Base-by-base conservation (phyloP, 129 eudicot species). In the Mikania micrantha region DNA sequence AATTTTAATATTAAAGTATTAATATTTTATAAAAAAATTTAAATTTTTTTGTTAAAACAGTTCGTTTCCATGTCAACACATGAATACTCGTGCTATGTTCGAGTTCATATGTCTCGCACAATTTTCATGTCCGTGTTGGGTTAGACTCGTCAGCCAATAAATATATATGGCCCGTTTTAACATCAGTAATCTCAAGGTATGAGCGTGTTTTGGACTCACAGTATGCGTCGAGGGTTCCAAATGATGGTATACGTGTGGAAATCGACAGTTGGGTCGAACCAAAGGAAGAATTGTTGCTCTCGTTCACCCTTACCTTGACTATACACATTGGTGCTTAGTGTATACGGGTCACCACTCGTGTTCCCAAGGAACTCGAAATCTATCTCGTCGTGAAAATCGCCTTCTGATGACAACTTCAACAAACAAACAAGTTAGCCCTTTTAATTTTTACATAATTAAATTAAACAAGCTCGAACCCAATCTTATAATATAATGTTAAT, bases 201-300 rank as follows among this genome's bases (percentile, higher is more conserved):
- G 32, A 44, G 13, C 21, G 61, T 25, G 15, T 34, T 73, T 29
- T 66, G 7, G 15, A 74, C 87, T 87, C 74, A 87, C 90, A 87
- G n/a, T 27, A 84, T 84, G 25, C 78, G 78, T 3, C 29, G 70
- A n/a, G 90, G 87, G 75, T 74, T 87, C 95, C 95, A 87, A 29
- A 79, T 69, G 49, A 87, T 17, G 2, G 85, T 60, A 60, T 81
- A 87, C 2, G 66, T 81, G 64, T 87, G 95, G 39, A 87, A 87
- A 69, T 87, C 79, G 4, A 78, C 32, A 12, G 95, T 87, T 4
- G 95, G 95, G 25, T 87, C 90, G 34, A 87, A 87, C 95, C 90
- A 87, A 32, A 87, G 75, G 62, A 74, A 72, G 78, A 84, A 87
- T 60, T 84, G 87, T 44, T 84, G 85, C 69, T 87, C 84, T 19